Evolutionary conservation across 2,329 filamentous ascomycete genomes (phyloP), one percentile per base, ranked within the genome.

Genomic region (Penicillium sp.): DNA sequence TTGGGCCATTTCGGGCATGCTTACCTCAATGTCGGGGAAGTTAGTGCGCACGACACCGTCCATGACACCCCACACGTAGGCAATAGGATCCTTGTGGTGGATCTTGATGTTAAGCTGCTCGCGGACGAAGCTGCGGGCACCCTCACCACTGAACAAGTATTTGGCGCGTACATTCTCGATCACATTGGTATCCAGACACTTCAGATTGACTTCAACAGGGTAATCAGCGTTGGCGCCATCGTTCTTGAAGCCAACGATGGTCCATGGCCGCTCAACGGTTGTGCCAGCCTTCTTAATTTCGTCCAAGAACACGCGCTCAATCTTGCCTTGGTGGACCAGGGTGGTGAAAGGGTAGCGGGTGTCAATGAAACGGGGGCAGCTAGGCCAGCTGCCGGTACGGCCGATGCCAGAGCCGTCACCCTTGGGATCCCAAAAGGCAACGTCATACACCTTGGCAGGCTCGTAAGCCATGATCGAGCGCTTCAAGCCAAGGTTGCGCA

Each of bases 401-500:
- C 79, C 74, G 41, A 87, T 86, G 44, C 82, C 84, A 57, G 80
- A 77, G 13, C 74, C 76, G 16, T 72, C 69, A 9, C 76, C 67
- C 50, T 69, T 68, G 18, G 84, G 84, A 65, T 86, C 83, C 84
- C 84, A 87, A 68, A 86, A 86, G 6, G 84, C 82, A 32, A 86
- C 84, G 65, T 86, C 83, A 68, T 83, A 96, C 27, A 97, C 90
- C 66, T 90, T 90, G 1, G 91, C 91, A 7, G 92, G 92, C 60
- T 91, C 85, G 68, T 93, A 82, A 21, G 86, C 88, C 91, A 96
- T 96, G 68, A 96, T 89, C 53, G 86, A 85, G 42, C 89, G 84
- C 77, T 96, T 96, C 54, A 96, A 78, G 1, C 90, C 91, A 87
- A 96, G 90, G 69, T 96, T 96, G 50, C 89, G 86, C 46, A 96